A percentile compares a stretch with the other conserved stretches of the same genome.
These are phyloP conservation scores for Rhexocercosporidium sp. DNA, from an alignment of 2,329 filamentous ascomycete genomes.

Conservation along the genomic window DNA sequence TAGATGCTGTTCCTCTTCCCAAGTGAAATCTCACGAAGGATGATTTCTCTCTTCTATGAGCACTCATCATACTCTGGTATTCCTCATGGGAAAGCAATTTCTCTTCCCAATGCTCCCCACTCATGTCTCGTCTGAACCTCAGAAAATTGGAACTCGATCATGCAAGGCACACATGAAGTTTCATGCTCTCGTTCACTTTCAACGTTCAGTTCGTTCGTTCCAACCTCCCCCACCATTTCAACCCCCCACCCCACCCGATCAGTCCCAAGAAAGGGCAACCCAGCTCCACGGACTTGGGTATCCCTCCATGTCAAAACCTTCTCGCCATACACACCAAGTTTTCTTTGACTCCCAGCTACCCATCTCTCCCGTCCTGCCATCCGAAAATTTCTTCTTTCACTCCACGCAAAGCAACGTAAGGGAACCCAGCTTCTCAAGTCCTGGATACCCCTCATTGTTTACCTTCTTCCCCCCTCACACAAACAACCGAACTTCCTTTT, in stretches of 20 bases:
- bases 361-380: neutral
- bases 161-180: neutral
- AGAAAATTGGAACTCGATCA: neutral
- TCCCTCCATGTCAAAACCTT: neutral
- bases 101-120: neutral
- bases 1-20: neutral
- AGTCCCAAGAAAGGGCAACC: neutral
- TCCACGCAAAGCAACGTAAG: too few species aligned
- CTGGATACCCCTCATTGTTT: constrained; percentile 9
- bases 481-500: neutral
- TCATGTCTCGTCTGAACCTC: neutral
- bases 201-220: constrained; percentile 6
- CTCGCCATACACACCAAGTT: too few species aligned
- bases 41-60: neutral
- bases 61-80: neutral
- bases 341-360: neutral
- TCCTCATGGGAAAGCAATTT: neutral
- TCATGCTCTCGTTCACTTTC: neutral
- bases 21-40: neutral
- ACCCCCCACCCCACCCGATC: neutral
- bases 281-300: neutral
- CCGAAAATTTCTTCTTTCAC: neutral
- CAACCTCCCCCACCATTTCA: neutral
- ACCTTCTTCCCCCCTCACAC: neutral
- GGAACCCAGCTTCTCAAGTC: neutral